These are phyloP conservation scores for Lipomyces yamanashiensis DNA, from an alignment of 805 yeast genomes.

Conservation along the genomic window DNA sequence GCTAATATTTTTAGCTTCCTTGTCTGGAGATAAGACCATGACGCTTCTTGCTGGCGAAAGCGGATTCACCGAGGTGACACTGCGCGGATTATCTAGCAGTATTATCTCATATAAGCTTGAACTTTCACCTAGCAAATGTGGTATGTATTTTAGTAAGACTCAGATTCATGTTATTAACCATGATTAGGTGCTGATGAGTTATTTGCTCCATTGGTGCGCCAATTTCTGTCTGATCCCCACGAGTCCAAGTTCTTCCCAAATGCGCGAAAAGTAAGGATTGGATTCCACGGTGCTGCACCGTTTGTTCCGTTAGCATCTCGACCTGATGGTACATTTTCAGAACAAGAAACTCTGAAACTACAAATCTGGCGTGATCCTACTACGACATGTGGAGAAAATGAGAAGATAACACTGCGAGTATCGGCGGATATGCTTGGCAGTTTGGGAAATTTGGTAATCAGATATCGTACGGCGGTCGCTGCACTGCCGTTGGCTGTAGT, in stretches of 20 bases:
- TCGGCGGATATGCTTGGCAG: conserved; percentile 62
- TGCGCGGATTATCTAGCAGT: conserved; percentile 66
- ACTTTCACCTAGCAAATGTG: conserved; percentile 13
- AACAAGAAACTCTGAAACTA: conserved; percentile 37
- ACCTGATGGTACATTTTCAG: neutral
- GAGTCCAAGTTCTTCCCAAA: conserved; percentile 83
- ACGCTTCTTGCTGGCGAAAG: conserved; percentile 53
- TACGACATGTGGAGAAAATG: conserved; percentile 15
- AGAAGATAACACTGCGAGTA: conserved; percentile 36
- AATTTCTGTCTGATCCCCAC: conserved; percentile 63
- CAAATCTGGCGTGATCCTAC: conserved; percentile 44
- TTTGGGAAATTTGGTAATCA: conserved; percentile 67
- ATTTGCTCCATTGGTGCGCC: conserved; percentile 71
- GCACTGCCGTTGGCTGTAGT: conserved; percentile 70
- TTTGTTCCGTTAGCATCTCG: conserved; percentile 53
- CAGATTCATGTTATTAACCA: neutral
- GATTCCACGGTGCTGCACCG: conserved; percentile 71
- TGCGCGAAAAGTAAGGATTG: conserved; percentile 46
- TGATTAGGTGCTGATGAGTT: conserved; percentile 2
- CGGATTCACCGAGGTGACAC: conserved; percentile 53
- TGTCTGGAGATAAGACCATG: conserved; percentile 41
- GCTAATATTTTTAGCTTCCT: conserved; percentile 19
- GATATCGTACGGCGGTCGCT: conserved; percentile 79
- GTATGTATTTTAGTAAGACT: neutral
- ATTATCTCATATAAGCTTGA: conserved; percentile 57